phyloP scores from a whole-genome alignment of 73 alveolate genomes.

The Paraurostyla sp. region DNA sequence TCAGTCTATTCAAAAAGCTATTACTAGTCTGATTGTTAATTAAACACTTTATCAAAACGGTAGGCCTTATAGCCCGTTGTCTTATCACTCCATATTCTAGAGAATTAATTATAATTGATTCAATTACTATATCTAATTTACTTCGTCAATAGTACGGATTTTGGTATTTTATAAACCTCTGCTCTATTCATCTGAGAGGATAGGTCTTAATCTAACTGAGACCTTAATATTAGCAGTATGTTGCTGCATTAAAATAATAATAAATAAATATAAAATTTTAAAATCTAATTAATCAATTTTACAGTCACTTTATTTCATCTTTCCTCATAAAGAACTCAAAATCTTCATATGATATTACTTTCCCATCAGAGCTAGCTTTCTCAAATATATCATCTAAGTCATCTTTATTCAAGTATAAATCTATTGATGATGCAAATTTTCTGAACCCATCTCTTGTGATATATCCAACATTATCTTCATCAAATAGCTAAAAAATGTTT shows the following conservation, averaged over 20 bases:
- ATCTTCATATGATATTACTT: conserved; percentile 46
- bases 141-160: neutral
- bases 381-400: conserved; percentile 41
- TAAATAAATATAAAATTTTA: neutral
- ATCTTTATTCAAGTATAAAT: neutral
- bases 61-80: conserved; percentile 14
- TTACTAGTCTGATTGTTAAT: neutral
- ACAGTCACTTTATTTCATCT: neutral
- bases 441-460: conserved; percentile 35
- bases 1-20: conserved; percentile 23
- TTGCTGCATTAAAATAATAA: neutral
- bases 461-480: conserved; percentile 13
- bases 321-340: conserved; percentile 44
- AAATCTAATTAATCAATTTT: neutral
- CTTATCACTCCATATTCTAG: conserved; percentile 28
- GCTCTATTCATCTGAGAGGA: conserved; percentile 3
- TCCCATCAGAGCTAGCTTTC: conserved; percentile 25
- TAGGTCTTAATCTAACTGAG: conserved; percentile 55
- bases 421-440: neutral
- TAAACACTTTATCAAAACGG: conserved; percentile 48
- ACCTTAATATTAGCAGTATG: conserved; percentile 47
- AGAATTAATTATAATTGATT: neutral
- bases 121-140: conserved; percentile 15
- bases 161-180: neutral
- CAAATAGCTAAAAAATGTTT: conserved; percentile 34